Conservation (phyloP, 2,329 filamentous ascomycete genomes). For the Paecilomyces niveus region DNA sequence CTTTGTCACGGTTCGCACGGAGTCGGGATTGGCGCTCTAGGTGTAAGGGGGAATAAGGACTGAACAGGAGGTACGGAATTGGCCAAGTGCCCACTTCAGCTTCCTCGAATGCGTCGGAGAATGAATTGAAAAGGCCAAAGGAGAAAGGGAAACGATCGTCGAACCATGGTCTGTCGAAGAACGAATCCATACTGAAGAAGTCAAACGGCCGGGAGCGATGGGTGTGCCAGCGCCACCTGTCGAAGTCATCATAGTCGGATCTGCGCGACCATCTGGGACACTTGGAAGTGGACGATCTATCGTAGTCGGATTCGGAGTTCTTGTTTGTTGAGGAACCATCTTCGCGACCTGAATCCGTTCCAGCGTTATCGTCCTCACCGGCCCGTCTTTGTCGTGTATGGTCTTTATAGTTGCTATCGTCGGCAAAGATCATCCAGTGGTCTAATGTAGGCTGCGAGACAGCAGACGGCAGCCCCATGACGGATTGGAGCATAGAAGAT, state of each 20-base stretch:
- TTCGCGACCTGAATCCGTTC: not conserved
- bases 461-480: conserved; percentile 41
- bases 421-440: conserved; percentile 28
- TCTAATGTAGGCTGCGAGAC: conserved; percentile 22
- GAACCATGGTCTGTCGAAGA: conserved; percentile 26
- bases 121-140: conserved; percentile 21
- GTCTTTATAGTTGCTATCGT: conserved; percentile 21
- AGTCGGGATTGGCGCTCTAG: conserved; percentile 41
- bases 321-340: not conserved
- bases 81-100: conserved; percentile 33
- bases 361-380: conserved; percentile 5
- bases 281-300: not conserved
- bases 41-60: conserved; percentile 49
- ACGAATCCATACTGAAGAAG: conserved; percentile 24
- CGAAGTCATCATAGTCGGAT: conserved; percentile 8
- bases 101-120: conserved; percentile 23
- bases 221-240: conserved; percentile 20
- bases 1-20: conserved; percentile 17
- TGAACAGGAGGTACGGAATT: conserved; percentile 38
- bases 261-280: conserved; percentile 8
- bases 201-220: conserved; percentile 15
- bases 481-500: conserved; percentile 45
- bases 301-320: not conserved
- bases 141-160: conserved; percentile 24
- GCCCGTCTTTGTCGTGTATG: conserved; percentile 11